phyloP scores from a whole-genome alignment of 1,284 basidiomycete species.

The Cryptococcus hybrid region DNA sequence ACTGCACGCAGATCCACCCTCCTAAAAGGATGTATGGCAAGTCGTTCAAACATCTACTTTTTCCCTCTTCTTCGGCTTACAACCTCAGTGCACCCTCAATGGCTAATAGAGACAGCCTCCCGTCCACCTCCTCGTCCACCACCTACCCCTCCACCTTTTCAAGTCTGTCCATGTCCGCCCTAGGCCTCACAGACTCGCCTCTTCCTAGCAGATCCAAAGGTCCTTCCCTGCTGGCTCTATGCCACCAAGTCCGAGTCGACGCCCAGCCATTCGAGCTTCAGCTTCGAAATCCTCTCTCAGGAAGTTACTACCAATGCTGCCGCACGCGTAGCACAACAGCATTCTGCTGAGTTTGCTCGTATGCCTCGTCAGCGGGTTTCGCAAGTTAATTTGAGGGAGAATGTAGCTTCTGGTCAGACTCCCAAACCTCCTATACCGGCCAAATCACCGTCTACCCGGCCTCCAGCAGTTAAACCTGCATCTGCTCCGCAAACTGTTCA shows the following conservation, averaged over 20 bases:
- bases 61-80: too few species aligned
- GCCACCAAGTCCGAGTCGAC: neutral
- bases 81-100: neutral
- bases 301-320: slow-evolving; percentile 15
- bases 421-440: neutral
- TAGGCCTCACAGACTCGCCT: slow-evolving; percentile 18
- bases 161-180: slow-evolving; percentile 9
- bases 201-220: slow-evolving; percentile 3
- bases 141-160: slow-evolving; percentile 16
- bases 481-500: neutral
- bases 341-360: neutral
- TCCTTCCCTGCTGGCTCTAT: slow-evolving; percentile 1
- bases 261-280: neutral
- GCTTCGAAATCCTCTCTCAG: slow-evolving; percentile 4
- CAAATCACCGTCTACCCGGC: neutral
- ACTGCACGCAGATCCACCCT: too few species aligned
- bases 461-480: neutral
- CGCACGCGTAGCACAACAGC: slow-evolving; percentile 1
- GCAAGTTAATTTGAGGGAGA: neutral
- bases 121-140: slow-evolving; percentile 6
- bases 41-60: too few species aligned
- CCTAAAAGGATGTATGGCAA: too few species aligned
- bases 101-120: slow-evolving; percentile 11
- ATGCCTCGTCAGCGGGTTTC: neutral
- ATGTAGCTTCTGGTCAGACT: neutral